These are phyloP conservation scores for Trichophyton simii DNA, from an alignment of 2,329 filamentous ascomycete species.

Conservation along the genomic window DNA sequence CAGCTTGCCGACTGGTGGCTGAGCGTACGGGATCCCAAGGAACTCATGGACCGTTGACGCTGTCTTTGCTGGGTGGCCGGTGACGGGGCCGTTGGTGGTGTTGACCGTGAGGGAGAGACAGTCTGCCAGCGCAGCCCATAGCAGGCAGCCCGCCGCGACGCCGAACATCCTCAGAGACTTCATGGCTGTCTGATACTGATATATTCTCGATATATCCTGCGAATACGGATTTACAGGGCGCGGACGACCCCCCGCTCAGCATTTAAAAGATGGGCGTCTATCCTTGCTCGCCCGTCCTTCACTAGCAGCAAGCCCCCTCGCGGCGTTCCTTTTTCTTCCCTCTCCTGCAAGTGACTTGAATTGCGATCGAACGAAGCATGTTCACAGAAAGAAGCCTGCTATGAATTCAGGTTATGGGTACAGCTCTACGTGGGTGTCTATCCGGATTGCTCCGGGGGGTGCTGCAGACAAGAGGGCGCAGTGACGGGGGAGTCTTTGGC, in stretches of 20 bases:
- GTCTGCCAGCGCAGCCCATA: not conserved
- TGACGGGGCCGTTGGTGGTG: conserved; percentile 3
- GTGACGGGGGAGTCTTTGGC: too few species aligned
- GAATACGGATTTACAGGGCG: not conserved
- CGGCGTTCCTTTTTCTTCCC: not conserved
- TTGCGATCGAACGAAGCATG: too few species aligned
- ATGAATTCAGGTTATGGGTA: too few species aligned
- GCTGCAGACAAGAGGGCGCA: too few species aligned
- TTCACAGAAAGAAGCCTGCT: too few species aligned
- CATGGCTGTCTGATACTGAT: not conserved
- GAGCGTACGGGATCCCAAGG: conserved; percentile 12
- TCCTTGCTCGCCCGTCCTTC: not conserved
- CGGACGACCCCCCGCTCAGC: not conserved
- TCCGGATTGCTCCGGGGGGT: too few species aligned
- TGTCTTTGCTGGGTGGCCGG: not conserved
- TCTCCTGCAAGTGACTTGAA: too few species aligned
- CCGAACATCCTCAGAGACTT: not conserved
- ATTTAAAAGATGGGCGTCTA: not conserved
- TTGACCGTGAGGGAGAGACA: not conserved
- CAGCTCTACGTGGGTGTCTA: too few species aligned
- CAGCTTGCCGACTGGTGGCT: conserved; percentile 10
- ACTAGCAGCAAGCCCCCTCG: not conserved
- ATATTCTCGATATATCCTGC: not conserved
- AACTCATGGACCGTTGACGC: conserved; percentile 14
- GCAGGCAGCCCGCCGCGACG: conserved; percentile 10